These are phyloP conservation scores for Arthrocladium fulminans DNA, from an alignment of 2,329 filamentous ascomycete species.

Conservation along the genomic window DNA sequence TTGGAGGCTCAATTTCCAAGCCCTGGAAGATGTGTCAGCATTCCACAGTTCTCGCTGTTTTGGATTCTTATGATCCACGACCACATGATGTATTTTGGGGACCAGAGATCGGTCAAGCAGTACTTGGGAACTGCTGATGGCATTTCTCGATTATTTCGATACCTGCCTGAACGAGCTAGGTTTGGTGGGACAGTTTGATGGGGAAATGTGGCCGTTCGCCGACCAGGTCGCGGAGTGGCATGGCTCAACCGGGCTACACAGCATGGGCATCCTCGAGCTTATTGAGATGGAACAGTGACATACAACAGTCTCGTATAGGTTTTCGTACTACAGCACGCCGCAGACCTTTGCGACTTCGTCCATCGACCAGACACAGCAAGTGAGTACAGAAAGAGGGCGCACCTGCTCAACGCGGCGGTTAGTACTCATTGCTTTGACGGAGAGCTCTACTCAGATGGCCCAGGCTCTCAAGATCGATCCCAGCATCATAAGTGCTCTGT, in stretches of 20 bases:
- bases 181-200: conserved; percentile 16
- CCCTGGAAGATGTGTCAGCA: conserved; percentile 20
- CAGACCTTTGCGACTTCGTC: conserved; percentile 26
- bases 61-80: conserved; percentile 28
- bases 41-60: conserved; percentile 29
- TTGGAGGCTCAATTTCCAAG: conserved; percentile 27
- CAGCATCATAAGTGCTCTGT: no score
- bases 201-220: conserved; percentile 28
- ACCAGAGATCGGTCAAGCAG: conserved; percentile 18
- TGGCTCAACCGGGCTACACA: conserved; percentile 3
- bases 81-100: conserved; percentile 27
- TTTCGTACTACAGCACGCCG: conserved; percentile 29
- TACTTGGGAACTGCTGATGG: conserved; percentile 5
- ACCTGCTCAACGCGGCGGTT: conserved; percentile 20
- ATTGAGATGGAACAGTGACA: conserved; percentile 18
- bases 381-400: conserved; percentile 24
- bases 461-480: conserved; percentile 20
- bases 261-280: background rate
- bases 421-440: conserved; percentile 26
- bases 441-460: conserved; percentile 25
- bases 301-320: conserved; percentile 36
- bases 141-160: conserved; percentile 4
- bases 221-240: conserved; percentile 30
- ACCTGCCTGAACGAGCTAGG: background rate
- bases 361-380: conserved; percentile 27